phyloP scores from a whole-genome alignment of 2,329 filamentous ascomycete genomes.

The Colletotrichum sp. region DNA sequence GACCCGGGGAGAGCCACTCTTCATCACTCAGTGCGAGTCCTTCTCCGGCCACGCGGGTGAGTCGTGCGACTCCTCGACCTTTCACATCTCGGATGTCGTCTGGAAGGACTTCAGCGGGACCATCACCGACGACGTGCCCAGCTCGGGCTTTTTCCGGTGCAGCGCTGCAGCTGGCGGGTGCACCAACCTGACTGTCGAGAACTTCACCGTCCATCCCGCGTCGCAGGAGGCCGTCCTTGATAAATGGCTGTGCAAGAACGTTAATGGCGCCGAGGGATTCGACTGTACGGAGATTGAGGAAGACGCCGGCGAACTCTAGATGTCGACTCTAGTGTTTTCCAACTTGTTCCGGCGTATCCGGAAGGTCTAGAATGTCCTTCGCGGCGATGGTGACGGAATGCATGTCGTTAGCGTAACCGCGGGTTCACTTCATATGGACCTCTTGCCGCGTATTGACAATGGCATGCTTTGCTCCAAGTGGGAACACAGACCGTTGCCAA shows the following conservation, averaged over 20 bases:
- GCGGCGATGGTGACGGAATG: neutral
- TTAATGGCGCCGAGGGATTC: constrained; percentile 28
- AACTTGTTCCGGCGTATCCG: constrained; percentile 2
- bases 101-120: constrained; percentile 34
- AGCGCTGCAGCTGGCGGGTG: constrained; percentile 35
- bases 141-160: constrained; percentile 34
- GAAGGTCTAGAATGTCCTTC: neutral
- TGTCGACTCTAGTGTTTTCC: neutral
- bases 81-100: constrained; percentile 32
- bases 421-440: neutral
- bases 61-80: constrained; percentile 37
- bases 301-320: neutral
- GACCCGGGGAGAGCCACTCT: constrained; percentile 34
- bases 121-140: constrained; percentile 26
- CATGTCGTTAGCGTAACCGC: neutral
- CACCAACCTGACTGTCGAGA: constrained; percentile 29
- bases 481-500: neutral
- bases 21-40: constrained; percentile 40
- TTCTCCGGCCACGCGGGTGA: constrained; percentile 36
- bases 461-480: neutral
- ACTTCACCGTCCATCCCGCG: constrained; percentile 25
- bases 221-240: constrained; percentile 21
- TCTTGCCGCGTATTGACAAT: neutral
- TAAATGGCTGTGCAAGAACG: constrained; percentile 32
- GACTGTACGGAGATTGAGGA: constrained; percentile 22